phyloP scores from a whole-genome alignment of 768 basidiomycete genomes.

The Mycena vitilis region DNA sequence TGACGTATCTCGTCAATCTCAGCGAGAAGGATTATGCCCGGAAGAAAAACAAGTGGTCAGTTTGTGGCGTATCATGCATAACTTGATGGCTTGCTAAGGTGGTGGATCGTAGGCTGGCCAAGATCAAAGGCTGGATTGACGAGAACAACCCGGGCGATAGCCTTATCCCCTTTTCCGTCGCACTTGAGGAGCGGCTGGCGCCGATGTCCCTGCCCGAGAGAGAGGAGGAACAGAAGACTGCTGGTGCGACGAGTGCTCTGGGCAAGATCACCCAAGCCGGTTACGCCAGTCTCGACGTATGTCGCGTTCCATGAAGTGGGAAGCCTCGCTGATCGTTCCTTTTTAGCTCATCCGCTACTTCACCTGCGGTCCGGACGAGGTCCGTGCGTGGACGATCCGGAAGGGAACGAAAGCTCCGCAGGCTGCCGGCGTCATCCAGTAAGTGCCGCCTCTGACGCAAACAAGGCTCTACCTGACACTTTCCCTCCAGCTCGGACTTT shows the following conservation, averaged over 20 bases:
- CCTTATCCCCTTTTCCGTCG: conserved; percentile 96
- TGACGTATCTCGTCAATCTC: conserved; percentile 97
- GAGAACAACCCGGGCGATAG: conserved; percentile 95
- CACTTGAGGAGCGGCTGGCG: conserved; percentile 91
- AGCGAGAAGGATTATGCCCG: conserved; percentile 94
- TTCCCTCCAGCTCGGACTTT: conserved; percentile 81
- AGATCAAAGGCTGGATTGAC: conserved; percentile 99
- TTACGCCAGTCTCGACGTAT: conserved; percentile 85
- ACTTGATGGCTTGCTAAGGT: not conserved
- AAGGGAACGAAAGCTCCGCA: conserved; percentile 95
- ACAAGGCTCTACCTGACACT: not conserved
- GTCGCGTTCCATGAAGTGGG: conserved; percentile 39
- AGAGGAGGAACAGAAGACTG: conserved; percentile 80
- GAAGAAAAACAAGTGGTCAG: conserved; percentile 98
- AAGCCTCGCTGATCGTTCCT: not conserved
- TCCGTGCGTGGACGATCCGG: conserved; percentile 97
- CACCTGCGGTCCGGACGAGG: conserved; percentile 96
- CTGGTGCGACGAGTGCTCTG: conserved; percentile 80
- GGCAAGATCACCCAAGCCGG: conserved; percentile 97
- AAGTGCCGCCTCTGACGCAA: conserved; percentile 43
- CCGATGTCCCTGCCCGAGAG: conserved; percentile 73
- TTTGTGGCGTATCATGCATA: not conserved
- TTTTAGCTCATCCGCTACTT: conserved; percentile 92
- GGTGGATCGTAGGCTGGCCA: conserved; percentile 73
- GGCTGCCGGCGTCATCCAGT: conserved; percentile 99